These are phyloP conservation scores for Candida hungchunana DNA, from an alignment of 805 yeast species.

Conservation along the genomic window DNA sequence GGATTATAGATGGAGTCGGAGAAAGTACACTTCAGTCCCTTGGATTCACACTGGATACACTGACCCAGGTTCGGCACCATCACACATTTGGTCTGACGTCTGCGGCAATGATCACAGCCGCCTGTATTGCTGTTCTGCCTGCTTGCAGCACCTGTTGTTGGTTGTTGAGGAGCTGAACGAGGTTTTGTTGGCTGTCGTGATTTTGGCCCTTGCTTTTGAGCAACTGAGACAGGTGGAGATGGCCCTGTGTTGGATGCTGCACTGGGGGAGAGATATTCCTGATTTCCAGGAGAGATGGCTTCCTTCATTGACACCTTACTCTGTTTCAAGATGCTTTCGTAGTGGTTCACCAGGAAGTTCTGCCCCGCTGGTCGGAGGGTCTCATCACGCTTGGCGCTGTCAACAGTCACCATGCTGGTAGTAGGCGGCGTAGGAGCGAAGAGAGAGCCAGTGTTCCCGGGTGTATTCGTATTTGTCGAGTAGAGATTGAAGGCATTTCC, in stretches of 20 bases:
- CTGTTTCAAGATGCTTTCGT: conserved; percentile 24
- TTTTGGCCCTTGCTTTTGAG: conserved; percentile 2
- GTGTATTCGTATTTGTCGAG: conserved; percentile 9
- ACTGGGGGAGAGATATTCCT: conserved; percentile 15
- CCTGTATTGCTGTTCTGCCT: conserved; percentile 3
- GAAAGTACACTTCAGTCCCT: conserved; percentile 71
- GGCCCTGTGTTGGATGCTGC: conserved; percentile 11
- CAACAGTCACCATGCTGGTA: conserved; percentile 2
- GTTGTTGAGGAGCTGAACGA: conserved; percentile 1
- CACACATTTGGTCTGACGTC: conserved; percentile 77
- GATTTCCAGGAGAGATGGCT: conserved; percentile 17
- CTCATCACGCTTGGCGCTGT: conserved; percentile 1
- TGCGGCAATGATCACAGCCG: conserved; percentile 63
- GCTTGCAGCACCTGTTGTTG: neutral
- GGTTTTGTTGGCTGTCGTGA: too few relatives aligned
- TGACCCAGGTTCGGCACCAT: conserved; percentile 55
- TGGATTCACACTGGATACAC: conserved; percentile 76
- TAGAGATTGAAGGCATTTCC: conserved; percentile 9
- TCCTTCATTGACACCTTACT: conserved; percentile 23
- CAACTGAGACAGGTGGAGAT: conserved; percentile 6
- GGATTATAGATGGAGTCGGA: conserved; percentile 46
- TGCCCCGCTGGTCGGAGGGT: conserved; percentile 4
- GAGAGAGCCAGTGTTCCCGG: conserved; percentile 13
- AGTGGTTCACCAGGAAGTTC: conserved; percentile 22
- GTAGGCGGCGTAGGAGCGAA: conserved; percentile 14